phyloP scores from a whole-genome alignment of 2,329 filamentous ascomycete genomes.

The Coleophoma eucalyptorum region DNA sequence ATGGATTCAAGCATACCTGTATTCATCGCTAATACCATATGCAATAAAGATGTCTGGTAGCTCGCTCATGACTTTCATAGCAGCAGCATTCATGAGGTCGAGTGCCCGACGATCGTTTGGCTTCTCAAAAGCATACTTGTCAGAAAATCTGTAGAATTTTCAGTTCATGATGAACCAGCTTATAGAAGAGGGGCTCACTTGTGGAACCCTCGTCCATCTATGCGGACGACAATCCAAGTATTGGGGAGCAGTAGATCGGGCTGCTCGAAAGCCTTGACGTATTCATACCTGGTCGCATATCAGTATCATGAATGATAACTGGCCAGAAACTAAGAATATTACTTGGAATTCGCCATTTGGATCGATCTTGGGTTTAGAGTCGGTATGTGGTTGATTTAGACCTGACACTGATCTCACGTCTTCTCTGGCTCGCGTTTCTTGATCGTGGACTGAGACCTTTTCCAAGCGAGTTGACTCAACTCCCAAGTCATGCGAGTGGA shows the following conservation, averaged over 20 bases:
- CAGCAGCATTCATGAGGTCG: conserved; percentile 91
- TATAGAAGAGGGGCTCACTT: conserved; percentile 54
- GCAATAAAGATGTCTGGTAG: conserved; percentile 82
- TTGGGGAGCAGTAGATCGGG: conserved; percentile 77
- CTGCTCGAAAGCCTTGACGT: conserved; percentile 87
- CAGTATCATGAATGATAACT: background rate
- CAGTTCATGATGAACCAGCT: background rate
- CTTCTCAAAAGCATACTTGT: conserved; percentile 82
- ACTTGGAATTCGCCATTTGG: conserved; percentile 12
- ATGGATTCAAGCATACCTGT: conserved; percentile 48
- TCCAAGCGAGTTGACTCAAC: too few relatives aligned
- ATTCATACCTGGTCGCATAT: conserved; percentile 68
- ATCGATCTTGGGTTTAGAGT: background rate
- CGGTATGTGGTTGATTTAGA: too few relatives aligned
- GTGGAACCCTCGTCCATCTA: conserved; percentile 93
- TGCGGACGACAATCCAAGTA: conserved; percentile 91
- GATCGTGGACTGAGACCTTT: too few relatives aligned
- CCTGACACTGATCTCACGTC: too few relatives aligned
- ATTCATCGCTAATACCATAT: conserved; percentile 95
- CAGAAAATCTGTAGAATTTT: conserved; percentile 62
- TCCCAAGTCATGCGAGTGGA: too few relatives aligned
- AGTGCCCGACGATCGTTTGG: conserved; percentile 87
- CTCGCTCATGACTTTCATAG: conserved; percentile 78
- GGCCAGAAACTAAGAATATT: background rate
- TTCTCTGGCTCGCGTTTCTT: too few relatives aligned